Evolutionary conservation across 768 basidiomycete species (phyloP), one percentile per base, ranked within the genome.

Genomic region (Suillus bovinus): DNA sequence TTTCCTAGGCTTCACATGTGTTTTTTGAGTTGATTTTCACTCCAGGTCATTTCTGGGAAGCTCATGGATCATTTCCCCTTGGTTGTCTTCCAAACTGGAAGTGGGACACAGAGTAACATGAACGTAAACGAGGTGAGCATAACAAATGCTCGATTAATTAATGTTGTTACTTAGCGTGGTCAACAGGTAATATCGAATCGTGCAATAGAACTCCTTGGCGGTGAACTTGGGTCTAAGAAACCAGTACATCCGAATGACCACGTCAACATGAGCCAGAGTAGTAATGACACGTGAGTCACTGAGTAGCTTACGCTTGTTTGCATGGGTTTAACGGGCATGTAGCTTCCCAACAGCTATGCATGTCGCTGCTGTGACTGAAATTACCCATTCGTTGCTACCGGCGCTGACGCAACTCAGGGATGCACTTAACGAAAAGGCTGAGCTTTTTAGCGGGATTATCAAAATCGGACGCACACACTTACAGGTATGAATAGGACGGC

Each of bases 271-370:
- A 94, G 93, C 75, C 96, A 99, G 77, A 96, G 94, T 67, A 96
- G 94, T 72, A 99, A 99, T 71, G 97, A 99, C 78, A 95, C 96
- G 94, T 94, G 74, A 70, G 90, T 81, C 9, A 20, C 33, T 22
- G 27, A 36, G 11, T 60, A 5, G 7, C 20, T 42, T 42, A 49
- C 41, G 24, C 17, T 17, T 38, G 50, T 46, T 27, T 46, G 31
- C 2, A 20, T 16, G 29, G 5, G 5, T 58, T 64, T 52, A 62
- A 47, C 29, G 46, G 3, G 24, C 46, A 54, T 27, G 16, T 69
- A 97, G 95, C 33, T 99, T 99, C 85, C 97, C 97, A 9, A 99
- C 97, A 29, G 97, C 90, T 14, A 99, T 99, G 97, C 97, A 99
- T 76, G 86, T 99, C 62, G 94, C 97, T 44, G 94, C 94, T 39